Evolutionary conservation across 495 filamentous ascomycete genomes (phyloP).

Genomic region (Aspergillus saccharolyticus): DNA sequence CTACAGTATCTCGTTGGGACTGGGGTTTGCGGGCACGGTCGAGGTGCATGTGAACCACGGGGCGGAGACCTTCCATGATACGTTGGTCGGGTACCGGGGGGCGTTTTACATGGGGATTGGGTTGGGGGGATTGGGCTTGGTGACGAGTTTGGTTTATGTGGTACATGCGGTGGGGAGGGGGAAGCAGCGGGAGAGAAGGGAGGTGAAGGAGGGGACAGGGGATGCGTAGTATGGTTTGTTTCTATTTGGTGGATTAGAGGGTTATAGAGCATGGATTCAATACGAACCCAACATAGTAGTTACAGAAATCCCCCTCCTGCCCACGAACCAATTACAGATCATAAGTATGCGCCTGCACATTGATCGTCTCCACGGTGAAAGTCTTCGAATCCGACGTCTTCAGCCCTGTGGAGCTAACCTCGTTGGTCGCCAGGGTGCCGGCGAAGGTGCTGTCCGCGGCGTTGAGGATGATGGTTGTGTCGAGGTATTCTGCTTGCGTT

Average conservation of each 20-base stretch:
- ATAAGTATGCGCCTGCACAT: slow-evolving; percentile 29
- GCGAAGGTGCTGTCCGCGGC: slow-evolving; percentile 23
- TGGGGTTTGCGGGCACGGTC: slow-evolving; percentile 62
- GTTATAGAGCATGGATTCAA: no score
- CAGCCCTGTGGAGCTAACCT: slow-evolving; percentile 24
- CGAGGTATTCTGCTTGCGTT: slow-evolving; percentile 23
- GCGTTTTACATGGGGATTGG: slow-evolving; percentile 37
- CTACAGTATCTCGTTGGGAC: slow-evolving; percentile 60
- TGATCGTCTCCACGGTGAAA: slow-evolving; percentile 27
- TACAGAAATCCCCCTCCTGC: no score
- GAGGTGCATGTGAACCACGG: slow-evolving; percentile 48
- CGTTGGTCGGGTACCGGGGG: slow-evolving; percentile 34
- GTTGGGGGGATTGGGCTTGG: slow-evolving; percentile 25
- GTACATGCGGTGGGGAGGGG: slow-evolving; percentile 2
- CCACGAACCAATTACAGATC: no score
- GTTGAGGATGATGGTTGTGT: slow-evolving; percentile 30
- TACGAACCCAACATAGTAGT: no score
- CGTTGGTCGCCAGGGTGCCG: slow-evolving; percentile 24
- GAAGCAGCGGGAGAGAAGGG: neutral
- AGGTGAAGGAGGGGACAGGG: neutral
- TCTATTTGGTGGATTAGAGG: no score
- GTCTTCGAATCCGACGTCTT: slow-evolving; percentile 23
- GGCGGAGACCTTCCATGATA: slow-evolving; percentile 21
- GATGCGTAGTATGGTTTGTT: no score
- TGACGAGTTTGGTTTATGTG: slow-evolving; percentile 12